These are phyloP conservation scores for Rhodotorula sp. DNA, from an alignment of 1,284 basidiomycete genomes.

Conservation along the genomic window DNA sequence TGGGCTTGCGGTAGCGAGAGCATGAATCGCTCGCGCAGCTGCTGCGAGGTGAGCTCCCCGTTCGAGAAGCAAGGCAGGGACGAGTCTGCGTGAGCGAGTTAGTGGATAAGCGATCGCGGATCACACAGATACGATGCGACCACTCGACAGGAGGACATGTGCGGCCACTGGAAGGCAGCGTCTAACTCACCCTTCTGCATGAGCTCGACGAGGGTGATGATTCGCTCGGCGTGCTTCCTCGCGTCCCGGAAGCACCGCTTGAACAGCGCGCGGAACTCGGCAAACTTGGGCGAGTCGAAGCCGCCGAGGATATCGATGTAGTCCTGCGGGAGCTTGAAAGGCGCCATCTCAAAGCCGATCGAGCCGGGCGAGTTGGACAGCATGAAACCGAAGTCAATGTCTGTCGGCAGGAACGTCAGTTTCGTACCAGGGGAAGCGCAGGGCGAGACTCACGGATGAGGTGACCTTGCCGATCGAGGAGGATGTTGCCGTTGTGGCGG, in stretches of 20 bases:
- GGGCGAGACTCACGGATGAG: constrained; percentile 58
- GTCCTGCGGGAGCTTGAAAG: constrained; percentile 94
- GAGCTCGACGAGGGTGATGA: constrained; percentile 91
- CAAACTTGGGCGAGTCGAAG: constrained; percentile 69
- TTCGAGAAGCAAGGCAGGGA: constrained; percentile 87
- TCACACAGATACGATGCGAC: not conserved
- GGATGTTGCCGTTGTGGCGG: constrained; percentile 97
- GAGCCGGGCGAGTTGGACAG: constrained; percentile 94
- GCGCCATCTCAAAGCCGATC: constrained; percentile 96
- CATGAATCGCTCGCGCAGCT: constrained; percentile 90
- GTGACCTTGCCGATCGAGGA: constrained; percentile 91
- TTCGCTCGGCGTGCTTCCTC: constrained; percentile 92
- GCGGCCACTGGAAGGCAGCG: too few relatives aligned
- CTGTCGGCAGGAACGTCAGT: constrained; percentile 17
- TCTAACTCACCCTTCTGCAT: constrained; percentile 79
- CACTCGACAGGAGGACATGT: not conserved
- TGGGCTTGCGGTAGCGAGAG: constrained; percentile 81
- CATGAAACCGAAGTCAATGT: constrained; percentile 99
- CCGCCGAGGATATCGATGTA: constrained; percentile 97
- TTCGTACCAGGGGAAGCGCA: too few relatives aligned
- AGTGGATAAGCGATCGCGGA: too few relatives aligned
- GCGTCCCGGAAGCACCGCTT: constrained; percentile 89
- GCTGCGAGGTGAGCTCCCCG: constrained; percentile 83
- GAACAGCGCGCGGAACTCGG: constrained; percentile 84
- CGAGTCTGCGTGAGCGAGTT: constrained; percentile 62